Conservation (phyloP, 805 yeast genomes). For the Saccharomycopsis vini region DNA sequence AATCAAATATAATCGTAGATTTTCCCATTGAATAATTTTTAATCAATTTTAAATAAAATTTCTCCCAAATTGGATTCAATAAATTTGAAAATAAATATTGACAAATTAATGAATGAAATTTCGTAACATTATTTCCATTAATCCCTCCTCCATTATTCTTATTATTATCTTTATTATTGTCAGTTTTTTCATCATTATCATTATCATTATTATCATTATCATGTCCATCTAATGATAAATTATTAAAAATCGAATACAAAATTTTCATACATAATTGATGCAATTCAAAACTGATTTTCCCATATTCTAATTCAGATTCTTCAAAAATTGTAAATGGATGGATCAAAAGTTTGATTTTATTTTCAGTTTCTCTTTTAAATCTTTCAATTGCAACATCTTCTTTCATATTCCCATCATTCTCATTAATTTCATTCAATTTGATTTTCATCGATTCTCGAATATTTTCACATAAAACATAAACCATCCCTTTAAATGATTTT, state of each 20-base stretch:
- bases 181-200: not conserved
- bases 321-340: not conserved
- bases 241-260: not conserved
- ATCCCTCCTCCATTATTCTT: not conserved
- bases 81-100: not conserved
- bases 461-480: not conserved
- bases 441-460: conserved; percentile 2
- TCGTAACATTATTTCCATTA: conserved; percentile 1
- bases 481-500: not conserved
- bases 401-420: not conserved
- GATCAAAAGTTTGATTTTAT: not conserved
- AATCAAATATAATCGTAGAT: no score
- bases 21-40: no score
- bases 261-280: not conserved
- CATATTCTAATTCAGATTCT: not conserved
- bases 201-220: not conserved
- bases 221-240: not conserved
- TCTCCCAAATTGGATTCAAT: not conserved
- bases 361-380: not conserved
- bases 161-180: not conserved
- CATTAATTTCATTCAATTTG: not conserved
- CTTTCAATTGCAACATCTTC: not conserved
- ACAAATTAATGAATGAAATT: not conserved
- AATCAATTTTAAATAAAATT: not conserved
- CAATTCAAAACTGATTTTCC: not conserved